Percentiles rank a stretch among this genome's conserved stretches.
Evolutionary conservation across 139 green algal genomes (phyloP).

Genomic region (Diplosphaera chodatii): DNA sequence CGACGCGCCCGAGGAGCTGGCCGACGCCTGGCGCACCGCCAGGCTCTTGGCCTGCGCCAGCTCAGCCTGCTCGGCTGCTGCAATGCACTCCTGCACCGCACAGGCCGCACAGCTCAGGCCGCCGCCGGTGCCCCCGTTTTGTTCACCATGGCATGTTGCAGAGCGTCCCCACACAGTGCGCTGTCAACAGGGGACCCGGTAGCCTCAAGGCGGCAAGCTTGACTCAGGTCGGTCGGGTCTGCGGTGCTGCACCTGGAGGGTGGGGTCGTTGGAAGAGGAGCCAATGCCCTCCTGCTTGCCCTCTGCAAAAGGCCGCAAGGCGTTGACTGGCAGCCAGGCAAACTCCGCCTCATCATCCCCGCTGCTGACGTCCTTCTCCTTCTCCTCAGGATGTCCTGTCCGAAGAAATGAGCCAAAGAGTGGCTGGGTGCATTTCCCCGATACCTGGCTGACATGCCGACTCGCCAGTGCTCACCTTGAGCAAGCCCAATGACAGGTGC

Average conservation of each 20-base stretch:
- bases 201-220: too few species aligned
- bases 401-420: background rate
- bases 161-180: too few species aligned
- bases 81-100: slow-evolving; percentile 30
- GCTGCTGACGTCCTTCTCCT: slow-evolving; percentile 9
- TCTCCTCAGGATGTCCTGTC: slow-evolving; percentile 13
- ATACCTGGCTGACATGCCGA: too few species aligned
- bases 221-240: background rate
- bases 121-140: too few species aligned
- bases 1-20: background rate
- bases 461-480: too few species aligned
- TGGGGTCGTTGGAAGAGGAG: slow-evolving; percentile 17
- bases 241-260: slow-evolving; percentile 12
- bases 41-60: slow-evolving; percentile 6
- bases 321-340: slow-evolving; percentile 75
- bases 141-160: too few species aligned
- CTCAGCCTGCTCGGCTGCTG: slow-evolving; percentile 47
- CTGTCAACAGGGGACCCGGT: too few species aligned
- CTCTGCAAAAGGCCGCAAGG: slow-evolving; percentile 64
- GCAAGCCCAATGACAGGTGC: too few species aligned
- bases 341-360: slow-evolving; percentile 80
- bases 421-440: too few species aligned
- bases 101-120: too few species aligned
- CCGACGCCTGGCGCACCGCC: background rate
- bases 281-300: slow-evolving; percentile 31